Conservation (phyloP, 192 early-diverging fungal species). For the Coemansia sp. region DNA sequence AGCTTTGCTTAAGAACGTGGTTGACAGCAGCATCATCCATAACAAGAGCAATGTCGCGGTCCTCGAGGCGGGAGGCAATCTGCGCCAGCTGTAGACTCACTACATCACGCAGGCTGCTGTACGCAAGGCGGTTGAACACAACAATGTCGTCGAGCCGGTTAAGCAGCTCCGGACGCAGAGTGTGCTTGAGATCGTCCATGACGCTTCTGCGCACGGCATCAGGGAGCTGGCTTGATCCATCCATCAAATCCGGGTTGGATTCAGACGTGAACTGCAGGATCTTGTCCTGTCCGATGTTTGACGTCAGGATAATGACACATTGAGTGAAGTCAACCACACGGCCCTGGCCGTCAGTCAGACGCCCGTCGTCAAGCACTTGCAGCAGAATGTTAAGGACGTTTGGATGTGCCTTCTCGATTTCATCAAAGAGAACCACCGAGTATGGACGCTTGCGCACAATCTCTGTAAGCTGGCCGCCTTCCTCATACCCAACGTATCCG, state of each 20-base stretch:
- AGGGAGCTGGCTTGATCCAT: conserved; percentile 39
- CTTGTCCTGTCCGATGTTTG: conserved; percentile 76
- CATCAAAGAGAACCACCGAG: conserved; percentile 94
- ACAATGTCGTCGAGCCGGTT: conserved; percentile 97
- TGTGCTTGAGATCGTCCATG: conserved; percentile 76
- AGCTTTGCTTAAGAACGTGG: conserved; percentile 75
- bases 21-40: conserved; percentile 73
- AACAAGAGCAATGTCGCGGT: conserved; percentile 71
- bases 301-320: conserved; percentile 94
- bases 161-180: conserved; percentile 92
- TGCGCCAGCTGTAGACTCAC: conserved; percentile 69
- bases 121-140: conserved; percentile 73
- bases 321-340: conserved; percentile 93
- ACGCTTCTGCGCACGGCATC: conserved; percentile 59
- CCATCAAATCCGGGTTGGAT: conserved; percentile 21
- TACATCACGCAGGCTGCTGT: conserved; percentile 66
- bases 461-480: conserved; percentile 96
- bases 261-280: conserved; percentile 51
- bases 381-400: conserved; percentile 79
- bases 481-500: conserved; percentile 96
- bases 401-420: conserved; percentile 96
- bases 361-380: conserved; percentile 91
- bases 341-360: conserved; percentile 94
- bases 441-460: conserved; percentile 88
- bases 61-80: conserved; percentile 68